These are phyloP conservation scores for Cymbidium sinense DNA, from an alignment of 106 monocot species.

Conservation along the genomic window DNA sequence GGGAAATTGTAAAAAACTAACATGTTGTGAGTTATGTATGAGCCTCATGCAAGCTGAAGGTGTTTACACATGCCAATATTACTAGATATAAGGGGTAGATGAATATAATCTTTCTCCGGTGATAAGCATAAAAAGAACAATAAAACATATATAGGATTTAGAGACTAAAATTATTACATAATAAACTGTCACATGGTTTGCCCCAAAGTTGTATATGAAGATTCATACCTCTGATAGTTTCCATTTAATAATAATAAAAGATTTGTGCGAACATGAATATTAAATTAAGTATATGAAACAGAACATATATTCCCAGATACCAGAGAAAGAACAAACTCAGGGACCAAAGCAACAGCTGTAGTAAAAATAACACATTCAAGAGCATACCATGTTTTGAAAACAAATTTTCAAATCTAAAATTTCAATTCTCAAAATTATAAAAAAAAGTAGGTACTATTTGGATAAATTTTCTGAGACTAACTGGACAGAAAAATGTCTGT, in stretches of 20 bases:
- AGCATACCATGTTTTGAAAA: not conserved
- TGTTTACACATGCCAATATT: slow-evolving; percentile 1
- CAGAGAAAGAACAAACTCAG: not conserved
- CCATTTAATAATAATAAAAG: too few relatives aligned
- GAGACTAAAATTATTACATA: not conserved
- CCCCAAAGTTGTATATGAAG: too few relatives aligned
- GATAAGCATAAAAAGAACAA: not conserved
- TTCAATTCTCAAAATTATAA: not conserved
- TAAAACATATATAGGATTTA: not conserved
- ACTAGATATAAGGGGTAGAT: not conserved
- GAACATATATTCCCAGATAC: not conserved
- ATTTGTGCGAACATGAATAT: too few relatives aligned
- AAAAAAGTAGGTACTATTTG: not conserved
- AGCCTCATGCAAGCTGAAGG: not conserved
- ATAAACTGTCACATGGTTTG: not conserved
- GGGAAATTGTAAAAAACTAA: too few relatives aligned
- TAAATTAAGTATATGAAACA: too few relatives aligned
- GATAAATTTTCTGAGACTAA: not conserved
- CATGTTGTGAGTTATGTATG: not conserved
- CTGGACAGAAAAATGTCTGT: too few relatives aligned
- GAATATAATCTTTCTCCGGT: not conserved
- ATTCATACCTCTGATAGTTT: too few relatives aligned
- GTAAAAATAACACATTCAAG: not conserved
- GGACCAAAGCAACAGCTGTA: not conserved
- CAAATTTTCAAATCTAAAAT: not conserved